These are phyloP conservation scores for Aspergillus pseudonomiae DNA, from an alignment of 2,329 filamentous ascomycete genomes.

Conservation along the genomic window DNA sequence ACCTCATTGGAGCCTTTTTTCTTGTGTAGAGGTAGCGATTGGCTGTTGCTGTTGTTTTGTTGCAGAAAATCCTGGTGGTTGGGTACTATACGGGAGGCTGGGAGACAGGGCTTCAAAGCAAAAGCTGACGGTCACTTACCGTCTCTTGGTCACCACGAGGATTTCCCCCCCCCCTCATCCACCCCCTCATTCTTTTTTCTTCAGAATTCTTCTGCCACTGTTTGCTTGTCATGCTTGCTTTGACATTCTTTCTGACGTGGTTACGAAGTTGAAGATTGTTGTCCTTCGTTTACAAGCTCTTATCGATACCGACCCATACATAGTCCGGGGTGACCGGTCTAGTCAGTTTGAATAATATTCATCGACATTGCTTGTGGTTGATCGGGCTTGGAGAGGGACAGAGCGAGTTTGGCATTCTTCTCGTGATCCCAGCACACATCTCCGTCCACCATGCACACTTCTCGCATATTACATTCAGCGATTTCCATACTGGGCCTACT, in stretches of 20 bases:
- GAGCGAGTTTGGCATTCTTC: not conserved
- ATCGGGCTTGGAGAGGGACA: not conserved
- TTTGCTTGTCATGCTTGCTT: slow-evolving; percentile 9
- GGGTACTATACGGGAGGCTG: slow-evolving; percentile 22
- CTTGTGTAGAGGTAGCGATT: slow-evolving; percentile 13
- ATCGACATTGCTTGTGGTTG: not conserved
- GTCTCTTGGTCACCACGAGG: not conserved
- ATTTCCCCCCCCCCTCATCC: not conserved
- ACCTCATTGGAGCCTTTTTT: not conserved
- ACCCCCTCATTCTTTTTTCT: slow-evolving; percentile 7
- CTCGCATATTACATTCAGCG: slow-evolving; percentile 25
- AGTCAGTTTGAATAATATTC: not conserved
- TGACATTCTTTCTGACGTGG: slow-evolving; percentile 2
- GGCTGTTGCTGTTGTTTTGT: slow-evolving; percentile 13
- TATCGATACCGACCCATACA: slow-evolving; percentile 1
- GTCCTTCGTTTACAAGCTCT: slow-evolving; percentile 2
- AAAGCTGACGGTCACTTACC: not conserved
- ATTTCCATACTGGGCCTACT: slow-evolving; percentile 34
- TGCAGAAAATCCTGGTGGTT: slow-evolving; percentile 39
- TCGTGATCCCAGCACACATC: slow-evolving; percentile 7
- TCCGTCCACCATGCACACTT: slow-evolving; percentile 34
- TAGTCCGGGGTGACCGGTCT: not conserved
- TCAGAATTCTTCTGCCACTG: not conserved
- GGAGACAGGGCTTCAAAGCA: not conserved
- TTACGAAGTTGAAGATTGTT: slow-evolving; percentile 5